Conservation (phyloP, 164 flowering plant species). For the Warburgia ugandensis region DNA sequence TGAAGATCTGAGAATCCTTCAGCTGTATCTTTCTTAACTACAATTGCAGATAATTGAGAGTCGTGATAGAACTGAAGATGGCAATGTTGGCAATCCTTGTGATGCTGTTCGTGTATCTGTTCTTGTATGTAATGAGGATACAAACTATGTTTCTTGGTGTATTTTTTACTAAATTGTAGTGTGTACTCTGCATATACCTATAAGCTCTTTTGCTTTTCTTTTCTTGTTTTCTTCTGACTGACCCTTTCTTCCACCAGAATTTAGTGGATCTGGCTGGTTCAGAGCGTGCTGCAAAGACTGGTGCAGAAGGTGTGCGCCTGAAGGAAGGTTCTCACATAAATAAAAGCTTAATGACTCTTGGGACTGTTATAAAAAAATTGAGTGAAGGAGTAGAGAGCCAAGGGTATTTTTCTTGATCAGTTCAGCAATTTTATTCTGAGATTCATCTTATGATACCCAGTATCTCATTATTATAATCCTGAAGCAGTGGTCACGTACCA, state of each 20-base stretch:
- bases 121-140: constrained; percentile 40
- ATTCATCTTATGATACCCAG: neutral
- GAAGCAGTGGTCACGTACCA: constrained; percentile 85
- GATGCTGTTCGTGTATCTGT: constrained; percentile 99
- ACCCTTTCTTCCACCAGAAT: constrained; percentile 36
- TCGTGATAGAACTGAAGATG: constrained; percentile 62
- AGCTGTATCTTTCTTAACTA: neutral
- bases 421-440: neutral
- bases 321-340: constrained; percentile 99
- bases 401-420: constrained; percentile 49
- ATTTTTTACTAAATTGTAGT: neutral
- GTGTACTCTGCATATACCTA: neutral
- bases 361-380: constrained; percentile 90
- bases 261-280: constrained; percentile 98
- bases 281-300: constrained; percentile 98
- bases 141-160: neutral
- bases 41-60: constrained; percentile 84
- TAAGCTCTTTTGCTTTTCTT: neutral
- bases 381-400: constrained; percentile 98
- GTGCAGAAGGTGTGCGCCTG: constrained; percentile 91
- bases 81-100: constrained; percentile 45
- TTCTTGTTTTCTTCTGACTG: neutral
- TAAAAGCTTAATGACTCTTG: constrained; percentile 95
- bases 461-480: constrained; percentile 4
- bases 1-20: neutral